These are phyloP conservation scores for Schizosaccharomyces cryophilus DNA, from an alignment of 805 yeast species.

Conservation along the genomic window DNA sequence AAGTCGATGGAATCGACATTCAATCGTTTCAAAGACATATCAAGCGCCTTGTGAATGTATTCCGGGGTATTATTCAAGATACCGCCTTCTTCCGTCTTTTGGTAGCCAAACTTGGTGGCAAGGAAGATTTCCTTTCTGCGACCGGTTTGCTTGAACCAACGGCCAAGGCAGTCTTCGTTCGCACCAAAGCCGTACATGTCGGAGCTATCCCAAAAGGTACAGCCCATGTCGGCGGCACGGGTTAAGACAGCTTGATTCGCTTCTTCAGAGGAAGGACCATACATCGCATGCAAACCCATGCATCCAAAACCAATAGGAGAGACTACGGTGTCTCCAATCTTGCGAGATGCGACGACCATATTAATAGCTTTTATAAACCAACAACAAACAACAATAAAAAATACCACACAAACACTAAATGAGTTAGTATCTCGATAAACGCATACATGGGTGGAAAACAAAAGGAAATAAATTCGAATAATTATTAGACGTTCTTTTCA, in stretches of 20 bases:
- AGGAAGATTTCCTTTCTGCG: conserved; percentile 4
- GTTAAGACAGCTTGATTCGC: conserved; percentile 1
- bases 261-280: conserved; percentile 1
- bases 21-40: conserved; percentile 5
- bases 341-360: not conserved
- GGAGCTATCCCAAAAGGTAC: conserved; percentile 5
- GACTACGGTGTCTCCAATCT: not conserved
- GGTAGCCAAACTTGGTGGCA: conserved; percentile 3
- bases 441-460: too few relatives aligned
- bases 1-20: conserved; percentile 29
- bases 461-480: too few relatives aligned
- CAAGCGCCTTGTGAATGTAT: conserved; percentile 5
- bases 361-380: not conserved
- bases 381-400: too few relatives aligned
- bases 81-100: conserved; percentile 16
- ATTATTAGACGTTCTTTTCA: too few relatives aligned
- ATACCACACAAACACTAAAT: too few relatives aligned
- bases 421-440: too few relatives aligned
- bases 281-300: conserved; percentile 4
- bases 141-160: conserved; percentile 4
- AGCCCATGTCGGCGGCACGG: conserved; percentile 3
- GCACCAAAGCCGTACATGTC: conserved; percentile 2
- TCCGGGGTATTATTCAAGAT: conserved; percentile 8
- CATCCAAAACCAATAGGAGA: conserved; percentile 4
- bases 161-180: conserved; percentile 4